A percentile compares a stretch with the other conserved stretches of the same genome.
phyloP scores from a whole-genome alignment of 805 yeast species.

The Hanseniaspora guilliermondii region DNA sequence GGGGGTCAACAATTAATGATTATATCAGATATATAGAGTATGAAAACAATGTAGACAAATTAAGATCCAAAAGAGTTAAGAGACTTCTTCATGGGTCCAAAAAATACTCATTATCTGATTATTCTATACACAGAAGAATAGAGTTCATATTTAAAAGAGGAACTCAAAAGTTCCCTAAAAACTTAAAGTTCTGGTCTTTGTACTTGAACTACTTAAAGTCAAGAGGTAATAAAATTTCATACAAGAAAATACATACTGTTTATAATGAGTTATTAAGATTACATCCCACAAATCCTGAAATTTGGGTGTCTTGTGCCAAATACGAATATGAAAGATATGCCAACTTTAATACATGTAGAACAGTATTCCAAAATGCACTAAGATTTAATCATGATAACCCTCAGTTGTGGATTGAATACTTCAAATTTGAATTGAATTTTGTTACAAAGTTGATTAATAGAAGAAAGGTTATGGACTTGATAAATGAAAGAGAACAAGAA shows the following conservation, averaged over 20 bases:
- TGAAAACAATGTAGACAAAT: conserved; percentile 65
- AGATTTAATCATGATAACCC: conserved; percentile 67
- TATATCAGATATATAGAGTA: conserved; percentile 67
- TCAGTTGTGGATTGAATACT: conserved; percentile 72
- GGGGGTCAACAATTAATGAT: conserved; percentile 70
- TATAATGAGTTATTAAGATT: conserved; percentile 67
- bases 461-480: conserved; percentile 66
- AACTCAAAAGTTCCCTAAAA: conserved; percentile 64
- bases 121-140: conserved; percentile 75
- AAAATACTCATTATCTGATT: conserved; percentile 64
- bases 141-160: conserved; percentile 76
- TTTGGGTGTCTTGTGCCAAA: conserved; percentile 92
- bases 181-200: conserved; percentile 62
- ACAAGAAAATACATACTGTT: conserved; percentile 59
- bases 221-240: conserved; percentile 41
- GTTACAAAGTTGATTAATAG: conserved; percentile 73
- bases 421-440: conserved; percentile 77
- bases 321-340: conserved; percentile 84
- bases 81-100: conserved; percentile 46
- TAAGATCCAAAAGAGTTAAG: conserved; percentile 57
- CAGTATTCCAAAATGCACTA: conserved; percentile 69
- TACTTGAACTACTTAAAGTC: conserved; percentile 58
- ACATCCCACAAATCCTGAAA: conserved; percentile 81
- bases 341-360: conserved; percentile 78
- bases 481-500: conserved; percentile 61